Base-by-base conservation (phyloP, 2,329 filamentous ascomycete genomes). In the Xylariales sp. region DNA sequence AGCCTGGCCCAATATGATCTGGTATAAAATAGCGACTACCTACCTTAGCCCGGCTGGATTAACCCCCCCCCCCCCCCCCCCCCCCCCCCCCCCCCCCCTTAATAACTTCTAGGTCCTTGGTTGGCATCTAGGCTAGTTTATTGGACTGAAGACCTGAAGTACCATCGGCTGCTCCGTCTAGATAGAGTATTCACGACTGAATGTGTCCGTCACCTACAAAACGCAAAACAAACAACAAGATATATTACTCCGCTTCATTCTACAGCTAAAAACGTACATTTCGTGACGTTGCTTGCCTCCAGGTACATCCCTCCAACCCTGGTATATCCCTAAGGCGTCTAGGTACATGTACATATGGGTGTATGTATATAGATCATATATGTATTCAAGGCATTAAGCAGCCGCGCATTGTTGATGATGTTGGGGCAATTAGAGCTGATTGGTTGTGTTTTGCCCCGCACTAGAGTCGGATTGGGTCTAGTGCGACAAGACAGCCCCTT, bases 381-480 rank as follows among this genome's bases (percentile, higher is more conserved):
- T 41, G 18, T 49, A 41, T 39, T 9, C 4, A 12, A 53, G 30
- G n/a, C 12, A 28, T 28, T n/a, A n/a, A 49, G 53, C 39, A 62
- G 62, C 62, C 48, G 52, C 41, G 41, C 36, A 16, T 56, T 18
- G 50, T 54, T 41, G 16, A 30, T 50, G 65, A 68, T 39, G 68
- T 70, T 45, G 49, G 12, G 18, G 32, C 9, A 16, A 45, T 43
- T 5, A 10, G 49, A 18, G 6, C 5, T 62, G 53, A 70, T 69
- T 72, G 70, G 70, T 23, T 64, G 32, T 12, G 46, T 7, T 2
- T 2, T 46, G 28, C 60, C 48, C 62, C 52, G 48, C 62, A 58
- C 64, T 72, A 68, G 52, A 3, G 0, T 56, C 39, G n/a, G 16
- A 59, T 62, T 28, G 5, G 28, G 64, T 10, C 64, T 69, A 72